Conservation (phyloP, 352 stramenopile species). For the Phytophthora constricta region DNA sequence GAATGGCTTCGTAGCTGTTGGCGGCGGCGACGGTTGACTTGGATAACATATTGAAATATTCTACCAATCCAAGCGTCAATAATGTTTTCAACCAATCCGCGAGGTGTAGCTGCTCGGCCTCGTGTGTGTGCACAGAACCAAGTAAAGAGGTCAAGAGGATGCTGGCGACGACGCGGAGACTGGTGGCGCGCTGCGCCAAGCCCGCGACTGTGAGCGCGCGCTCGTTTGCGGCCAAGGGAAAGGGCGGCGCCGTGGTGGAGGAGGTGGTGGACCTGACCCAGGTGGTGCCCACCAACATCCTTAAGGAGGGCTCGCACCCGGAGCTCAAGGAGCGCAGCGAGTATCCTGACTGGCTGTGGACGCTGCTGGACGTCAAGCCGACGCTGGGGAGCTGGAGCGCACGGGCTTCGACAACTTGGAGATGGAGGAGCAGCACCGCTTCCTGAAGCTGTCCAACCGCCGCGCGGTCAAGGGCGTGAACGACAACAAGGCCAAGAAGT, state of each 20-base stretch:
- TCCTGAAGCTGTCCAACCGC: conserved; percentile 79
- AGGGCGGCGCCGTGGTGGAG: conserved; percentile 57
- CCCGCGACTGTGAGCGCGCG: conserved; percentile 49
- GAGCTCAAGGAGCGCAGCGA: conserved; percentile 82
- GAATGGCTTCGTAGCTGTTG: background rate
- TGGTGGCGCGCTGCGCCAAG: conserved; percentile 35
- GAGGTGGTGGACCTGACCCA: conserved; percentile 79
- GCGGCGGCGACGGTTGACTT: conserved; percentile 1
- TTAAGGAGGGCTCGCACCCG: conserved; percentile 84
- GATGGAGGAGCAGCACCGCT: conserved; percentile 80
- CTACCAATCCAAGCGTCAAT: no score
- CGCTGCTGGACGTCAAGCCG: conserved; percentile 72
- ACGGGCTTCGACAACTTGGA: conserved; percentile 81
- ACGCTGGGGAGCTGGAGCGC: conserved; percentile 84
- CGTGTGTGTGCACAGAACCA: conserved; percentile 25
- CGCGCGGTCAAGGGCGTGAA: conserved; percentile 78
- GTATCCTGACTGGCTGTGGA: conserved; percentile 88
- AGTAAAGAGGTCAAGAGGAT: conserved; percentile 25
- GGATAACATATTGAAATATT: background rate
- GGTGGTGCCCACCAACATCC: conserved; percentile 86
- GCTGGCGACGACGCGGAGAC: conserved; percentile 52
- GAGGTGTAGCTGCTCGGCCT: no score
- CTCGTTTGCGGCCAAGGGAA: conserved; percentile 73
- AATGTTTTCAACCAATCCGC: background rate
- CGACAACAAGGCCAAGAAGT: conserved; percentile 88